phyloP scores from a whole-genome alignment of 2,329 filamentous ascomycete genomes.

The Rhynchosporium secalis region DNA sequence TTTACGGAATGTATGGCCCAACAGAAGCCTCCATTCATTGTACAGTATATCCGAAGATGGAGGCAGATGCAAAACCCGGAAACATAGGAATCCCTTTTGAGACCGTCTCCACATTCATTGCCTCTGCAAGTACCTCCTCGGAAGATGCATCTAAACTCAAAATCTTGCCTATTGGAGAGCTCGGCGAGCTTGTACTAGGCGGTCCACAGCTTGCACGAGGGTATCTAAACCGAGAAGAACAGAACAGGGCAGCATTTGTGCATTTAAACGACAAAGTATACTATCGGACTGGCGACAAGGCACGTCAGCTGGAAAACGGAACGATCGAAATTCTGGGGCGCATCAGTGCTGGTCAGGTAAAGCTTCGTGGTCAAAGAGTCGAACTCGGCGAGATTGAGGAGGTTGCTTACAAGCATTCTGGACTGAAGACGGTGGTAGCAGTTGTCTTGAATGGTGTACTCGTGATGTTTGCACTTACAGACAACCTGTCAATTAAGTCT shows the following conservation, averaged over 20 bases:
- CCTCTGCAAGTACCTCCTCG: conserved; percentile 24
- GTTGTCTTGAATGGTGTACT: conserved; percentile 67
- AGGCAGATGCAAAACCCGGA: conserved; percentile 55
- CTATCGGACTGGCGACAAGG: conserved; percentile 86
- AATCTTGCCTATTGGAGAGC: conserved; percentile 37
- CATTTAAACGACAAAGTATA: conserved; percentile 62
- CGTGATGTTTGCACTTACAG: conserved; percentile 64
- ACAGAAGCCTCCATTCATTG: conserved; percentile 93
- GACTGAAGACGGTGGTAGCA: conserved; percentile 66
- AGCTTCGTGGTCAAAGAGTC: conserved; percentile 79
- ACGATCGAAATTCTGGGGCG: conserved; percentile 81
- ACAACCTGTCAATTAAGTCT: conserved; percentile 39
- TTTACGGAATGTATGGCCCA: conserved; percentile 93
- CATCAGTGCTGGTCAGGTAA: conserved; percentile 78
- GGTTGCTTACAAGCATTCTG: conserved; percentile 59
- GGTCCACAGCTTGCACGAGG: conserved; percentile 76
- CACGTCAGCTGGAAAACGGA: conserved; percentile 64
- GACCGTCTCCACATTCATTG: conserved; percentile 57
- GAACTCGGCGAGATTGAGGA: conserved; percentile 80
- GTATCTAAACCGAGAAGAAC: conserved; percentile 78
- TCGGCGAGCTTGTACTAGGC: conserved; percentile 72
- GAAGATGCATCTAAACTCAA: conserved; percentile 30
- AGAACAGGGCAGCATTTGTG: conserved; percentile 73
- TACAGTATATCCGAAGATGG: conserved; percentile 68
- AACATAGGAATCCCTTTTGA: conserved; percentile 78